Base-by-base conservation (phyloP, 805 yeast species). In the Hanseniaspora thailandica region DNA sequence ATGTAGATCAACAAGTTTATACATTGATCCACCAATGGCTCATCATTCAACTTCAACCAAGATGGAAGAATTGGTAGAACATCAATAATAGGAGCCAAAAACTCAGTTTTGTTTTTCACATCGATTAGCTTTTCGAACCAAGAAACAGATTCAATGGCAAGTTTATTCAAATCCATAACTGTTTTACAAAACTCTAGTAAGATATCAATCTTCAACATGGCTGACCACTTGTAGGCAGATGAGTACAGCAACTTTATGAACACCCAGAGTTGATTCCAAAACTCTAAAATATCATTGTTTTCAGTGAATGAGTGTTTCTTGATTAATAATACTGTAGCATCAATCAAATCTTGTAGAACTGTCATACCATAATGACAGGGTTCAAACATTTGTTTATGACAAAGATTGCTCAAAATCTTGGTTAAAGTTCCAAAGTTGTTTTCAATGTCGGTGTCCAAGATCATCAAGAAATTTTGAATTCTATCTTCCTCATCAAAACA, bases 131-230 rank as follows among this genome's bases (percentile, higher is more conserved):
- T 53, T 35, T 47, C 38, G 35, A 53, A 41, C 46, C 47, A 35
- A 6, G 35, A 47, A 61, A 77, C 84, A 2, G 89, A 78, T 53
- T 76, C 80, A n/a, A 89, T 63, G 33, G 89, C 68, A 1, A 73
- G 65, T 56, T 82, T 81, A 55, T 95, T 82, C 31, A 86, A 71
- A 59, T 89, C 96, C 48, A 90, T 71, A 0, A 86, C 81, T 62
- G 87, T 96, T 63, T 95, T 76, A 2, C 96, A 85, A 59, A 87
- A 89, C 54, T 88, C 95, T 41, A 82, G 76, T 59, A 86, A 70
- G 47, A 75, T 76, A 0, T 73, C 70, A 20, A 76, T 70, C 28
- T 76, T 76, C 59, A 80, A 82, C 35, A 69, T 66, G 1, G 73
- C 66, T 0, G 96, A 87, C 98, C 98, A 90, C 3, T 65, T 64